Base-by-base conservation (phyloP, 164 flowering plant species). In the Protea cynaroides region DNA sequence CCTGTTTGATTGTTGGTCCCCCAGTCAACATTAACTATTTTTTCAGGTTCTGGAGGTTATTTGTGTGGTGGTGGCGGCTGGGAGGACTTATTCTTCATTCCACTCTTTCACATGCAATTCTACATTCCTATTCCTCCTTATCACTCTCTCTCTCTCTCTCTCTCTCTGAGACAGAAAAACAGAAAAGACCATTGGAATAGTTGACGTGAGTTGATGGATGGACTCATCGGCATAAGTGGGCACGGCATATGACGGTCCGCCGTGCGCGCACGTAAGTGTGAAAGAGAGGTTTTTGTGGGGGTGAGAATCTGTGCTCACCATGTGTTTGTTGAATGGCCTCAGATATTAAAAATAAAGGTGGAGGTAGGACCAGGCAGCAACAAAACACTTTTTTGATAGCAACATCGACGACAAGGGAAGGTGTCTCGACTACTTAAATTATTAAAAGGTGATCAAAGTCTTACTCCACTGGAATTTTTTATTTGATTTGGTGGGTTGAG, bases 251-350 rank as follows among this genome's bases (percentile, higher is more conserved):
- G 51, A 50, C 34, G 1, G 36, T 15, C 10, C 34, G 2, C 34
- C 34, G 34, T 29, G 49, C 38, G 59, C 40, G 36, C 51, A 11
- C 23, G 44, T 50, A 21, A 50, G 57, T 1, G 65, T 29, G 25
- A 19, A 38, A 52, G 47, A 49, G 7, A 49, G 52, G 14, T 46
- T 46, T 49, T 49, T 49, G 6, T 49, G 17, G 18, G 14, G 2
- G 18, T 12, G 70, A 62, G 77, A 76, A 76, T 76, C 76, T 70
- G 70, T 76, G 76, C 76, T 67, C 70, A 53, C 71, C 73, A 76
- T 59, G 46, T 68, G 74, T 76, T 73, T 72, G 67, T 67, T 70
- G 56, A 15, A 63, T 47, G 44, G 54, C 24, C 64, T 55, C 15
- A 66, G 51, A 59, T n/a, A n/a, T n/a, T n/a, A n/a, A 38, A 17